phyloP scores from a whole-genome alignment of 305 asterid species.

The Plantago lanceolata region DNA sequence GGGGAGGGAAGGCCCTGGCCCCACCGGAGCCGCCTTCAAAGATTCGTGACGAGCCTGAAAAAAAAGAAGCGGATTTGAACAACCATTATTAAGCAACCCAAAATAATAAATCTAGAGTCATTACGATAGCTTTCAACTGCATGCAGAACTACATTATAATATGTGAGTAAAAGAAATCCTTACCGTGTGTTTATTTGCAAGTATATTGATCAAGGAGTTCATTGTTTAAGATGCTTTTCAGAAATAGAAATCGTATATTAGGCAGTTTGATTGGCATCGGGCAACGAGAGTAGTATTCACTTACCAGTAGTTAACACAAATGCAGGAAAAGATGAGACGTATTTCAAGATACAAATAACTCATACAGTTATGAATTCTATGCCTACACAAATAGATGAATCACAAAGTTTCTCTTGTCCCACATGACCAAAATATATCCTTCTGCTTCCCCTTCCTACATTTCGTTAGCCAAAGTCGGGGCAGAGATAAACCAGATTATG shows the following conservation, averaged over 20 bases:
- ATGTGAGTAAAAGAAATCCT: constrained; percentile 6
- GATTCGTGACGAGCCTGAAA: constrained; percentile 52
- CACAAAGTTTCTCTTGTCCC: too few species aligned
- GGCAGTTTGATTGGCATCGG: background rate
- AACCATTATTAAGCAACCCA: constrained; percentile 8
- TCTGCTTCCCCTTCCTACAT: background rate
- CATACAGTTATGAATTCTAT: background rate
- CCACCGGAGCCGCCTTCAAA: constrained; percentile 37
- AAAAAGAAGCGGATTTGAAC: constrained; percentile 3
- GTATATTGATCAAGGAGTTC: constrained; percentile 3
- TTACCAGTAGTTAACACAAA: background rate
- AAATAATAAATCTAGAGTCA: constrained; percentile 11
- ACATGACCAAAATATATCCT: background rate
- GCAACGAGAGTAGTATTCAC: background rate
- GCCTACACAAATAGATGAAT: background rate
- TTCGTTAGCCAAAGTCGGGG: background rate
- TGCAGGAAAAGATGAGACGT: background rate
- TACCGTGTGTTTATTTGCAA: background rate
- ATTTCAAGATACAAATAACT: too few species aligned
- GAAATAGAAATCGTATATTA: background rate
- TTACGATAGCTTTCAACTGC: constrained; percentile 3
- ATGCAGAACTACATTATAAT: background rate
- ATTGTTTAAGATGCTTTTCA: constrained; percentile 7
- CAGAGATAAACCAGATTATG: background rate
- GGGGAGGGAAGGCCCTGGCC: constrained; percentile 47